Base-by-base conservation (phyloP, 2,329 filamentous ascomycete genomes). In the Dryadomyces quercivorus region DNA sequence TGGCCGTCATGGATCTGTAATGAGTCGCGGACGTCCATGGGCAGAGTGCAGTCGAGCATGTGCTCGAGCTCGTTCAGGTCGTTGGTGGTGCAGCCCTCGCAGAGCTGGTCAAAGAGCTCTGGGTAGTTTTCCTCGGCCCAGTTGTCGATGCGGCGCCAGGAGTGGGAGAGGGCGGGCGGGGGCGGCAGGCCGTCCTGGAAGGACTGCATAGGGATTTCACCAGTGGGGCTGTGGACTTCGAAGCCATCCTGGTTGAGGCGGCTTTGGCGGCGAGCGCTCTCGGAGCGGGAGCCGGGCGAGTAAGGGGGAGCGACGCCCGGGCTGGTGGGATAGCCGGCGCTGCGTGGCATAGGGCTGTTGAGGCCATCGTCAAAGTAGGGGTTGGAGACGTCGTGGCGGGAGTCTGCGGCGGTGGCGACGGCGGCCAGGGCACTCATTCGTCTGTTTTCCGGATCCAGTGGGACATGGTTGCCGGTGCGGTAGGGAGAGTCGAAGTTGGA, bases 21-120 rank as follows among this genome's bases (percentile, higher is more conserved):
- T 2, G 93, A 97, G 64, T 98, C 91, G 62, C 93, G 85, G 53
- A 98, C 83, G 64, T 98, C 93, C 69, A 92, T 83, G 16, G 93
- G 93, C 45, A 98, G 78, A 31, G 90, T 92, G 72, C 90, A 94
- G 68, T 98, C 92, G 51, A 98, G 77, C 68, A 95, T 86, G 69
- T 97, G 90, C 72, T 98, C 93, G 53, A 98, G 75, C 70, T 97
- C 93, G 69, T 96, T 97, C 66, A 98, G 76, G 65, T 98, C 93
- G 70, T 98, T 98, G 65, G 82, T 77, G 5, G 93, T 97, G 66
- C 86, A 90, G 34, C 88, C 90, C 69, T 95, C 91, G 67, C 92
- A 87, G 38, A 98, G 75, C 68, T 98, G 91, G 70, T 98, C 93
- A 63, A 77, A 93, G 34, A 98, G 80, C 70, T 98, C 93, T 57